A percentile compares a stretch with the other conserved stretches of the same genome.
Evolutionary conservation across 805 yeast genomes (phyloP).

Genomic region (Pichia exigua): DNA sequence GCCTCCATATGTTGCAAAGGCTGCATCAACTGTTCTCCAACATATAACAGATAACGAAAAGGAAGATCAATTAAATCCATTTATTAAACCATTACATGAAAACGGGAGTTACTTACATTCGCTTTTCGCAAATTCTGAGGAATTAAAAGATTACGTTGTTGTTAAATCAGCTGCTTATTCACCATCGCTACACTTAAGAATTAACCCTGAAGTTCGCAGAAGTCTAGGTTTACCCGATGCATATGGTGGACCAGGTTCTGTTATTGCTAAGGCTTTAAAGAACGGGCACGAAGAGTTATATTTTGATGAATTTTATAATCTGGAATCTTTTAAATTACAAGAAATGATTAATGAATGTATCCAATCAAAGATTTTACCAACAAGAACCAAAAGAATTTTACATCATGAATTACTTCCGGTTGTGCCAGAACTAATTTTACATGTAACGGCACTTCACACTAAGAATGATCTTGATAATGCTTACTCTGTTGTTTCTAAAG

Average conservation of each 20-base stretch:
- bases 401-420: constrained; percentile 70
- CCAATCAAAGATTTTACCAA: constrained; percentile 47
- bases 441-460: constrained; percentile 39
- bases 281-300: constrained; percentile 34
- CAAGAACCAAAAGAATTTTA: constrained; percentile 48
- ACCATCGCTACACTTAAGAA: constrained; percentile 61
- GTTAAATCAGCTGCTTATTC: constrained; percentile 53
- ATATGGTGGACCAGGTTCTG: constrained; percentile 40
- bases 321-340: constrained; percentile 59
- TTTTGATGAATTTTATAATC: constrained; percentile 37
- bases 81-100: constrained; percentile 32
- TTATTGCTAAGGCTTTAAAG: constrained; percentile 36
- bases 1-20: constrained; percentile 82
- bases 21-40: constrained; percentile 41
- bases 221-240: constrained; percentile 38
- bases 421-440: constrained; percentile 51
- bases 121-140: constrained; percentile 32
- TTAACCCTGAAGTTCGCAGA: constrained; percentile 40
- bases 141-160: constrained; percentile 33
- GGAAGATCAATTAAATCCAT: constrained; percentile 30
- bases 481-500: constrained; percentile 30
- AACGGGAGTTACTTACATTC: constrained; percentile 35
- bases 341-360: constrained; percentile 53
- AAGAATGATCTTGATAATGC: constrained; percentile 38
- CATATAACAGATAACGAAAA: constrained; percentile 34